Conservation (phyloP, 768 basidiomycete species). For the Gymnopilus dilepis region DNA sequence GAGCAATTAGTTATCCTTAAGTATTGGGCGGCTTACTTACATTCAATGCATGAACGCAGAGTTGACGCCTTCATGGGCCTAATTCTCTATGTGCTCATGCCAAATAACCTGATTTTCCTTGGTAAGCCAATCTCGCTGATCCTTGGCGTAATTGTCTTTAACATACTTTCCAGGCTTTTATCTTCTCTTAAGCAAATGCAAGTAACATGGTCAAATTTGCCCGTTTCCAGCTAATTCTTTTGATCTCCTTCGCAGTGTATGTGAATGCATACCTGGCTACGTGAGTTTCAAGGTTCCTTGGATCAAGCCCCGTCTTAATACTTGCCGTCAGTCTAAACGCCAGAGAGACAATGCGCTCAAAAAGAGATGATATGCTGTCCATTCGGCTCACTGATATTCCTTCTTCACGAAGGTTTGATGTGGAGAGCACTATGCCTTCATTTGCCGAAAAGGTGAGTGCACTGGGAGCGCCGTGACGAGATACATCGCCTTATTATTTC, state of each 20-base stretch:
- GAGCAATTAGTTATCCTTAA: no score
- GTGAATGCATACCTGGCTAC: slow-evolving; percentile 60
- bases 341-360: slow-evolving; percentile 44
- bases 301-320: not conserved
- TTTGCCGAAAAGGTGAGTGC: slow-evolving; percentile 26
- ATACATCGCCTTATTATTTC: not conserved
- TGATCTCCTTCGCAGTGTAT: slow-evolving; percentile 45
- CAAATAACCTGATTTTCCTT: slow-evolving; percentile 57
- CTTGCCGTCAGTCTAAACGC: slow-evolving; percentile 48
- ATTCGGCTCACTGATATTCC: slow-evolving; percentile 48
- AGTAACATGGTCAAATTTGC: slow-evolving; percentile 21
- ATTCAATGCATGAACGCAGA: slow-evolving; percentile 30
- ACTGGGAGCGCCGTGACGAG: not conserved
- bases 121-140: slow-evolving; percentile 33
- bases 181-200: slow-evolving; percentile 57
- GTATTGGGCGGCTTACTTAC: no score
- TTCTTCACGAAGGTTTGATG: slow-evolving; percentile 21
- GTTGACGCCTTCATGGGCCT: slow-evolving; percentile 52
- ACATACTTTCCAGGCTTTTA: slow-evolving; percentile 45
- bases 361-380: slow-evolving; percentile 40
- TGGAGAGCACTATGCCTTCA: slow-evolving; percentile 15
- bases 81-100: slow-evolving; percentile 56
- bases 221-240: not conserved
- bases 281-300: slow-evolving; percentile 24
- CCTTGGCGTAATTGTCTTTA: not conserved